These are phyloP conservation scores for Auriculariales sp. DNA, from an alignment of 768 basidiomycete genomes.

Conservation along the genomic window DNA sequence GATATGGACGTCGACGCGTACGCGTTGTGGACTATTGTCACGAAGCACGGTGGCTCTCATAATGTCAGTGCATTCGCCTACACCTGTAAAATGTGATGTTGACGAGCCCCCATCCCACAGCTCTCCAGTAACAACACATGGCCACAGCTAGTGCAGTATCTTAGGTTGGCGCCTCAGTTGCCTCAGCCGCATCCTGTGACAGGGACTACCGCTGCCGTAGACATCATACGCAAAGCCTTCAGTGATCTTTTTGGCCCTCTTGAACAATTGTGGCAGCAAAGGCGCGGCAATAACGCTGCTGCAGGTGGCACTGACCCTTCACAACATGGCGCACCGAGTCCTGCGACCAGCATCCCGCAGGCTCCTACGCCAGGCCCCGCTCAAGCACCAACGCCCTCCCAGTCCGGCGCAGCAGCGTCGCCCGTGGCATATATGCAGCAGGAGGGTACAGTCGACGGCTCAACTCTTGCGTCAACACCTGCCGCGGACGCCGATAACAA, in stretches of 20 bases:
- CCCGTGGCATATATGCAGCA: too few species aligned
- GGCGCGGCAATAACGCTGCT: constrained; percentile 26
- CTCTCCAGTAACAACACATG: constrained; percentile 30
- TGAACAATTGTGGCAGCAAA: constrained; percentile 55
- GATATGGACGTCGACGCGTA: constrained; percentile 69
- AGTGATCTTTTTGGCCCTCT: constrained; percentile 50
- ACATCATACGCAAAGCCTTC: constrained; percentile 43
- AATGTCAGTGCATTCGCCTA: constrained; percentile 29
- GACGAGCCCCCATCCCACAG: not conserved
- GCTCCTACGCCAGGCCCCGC: not conserved
- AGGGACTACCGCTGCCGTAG: constrained; percentile 35
- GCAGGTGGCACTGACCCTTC: not conserved
- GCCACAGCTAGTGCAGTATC: constrained; percentile 35
- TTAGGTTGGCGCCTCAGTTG: constrained; percentile 47
- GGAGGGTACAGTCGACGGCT: not conserved
- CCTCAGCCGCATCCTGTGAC: constrained; percentile 26
- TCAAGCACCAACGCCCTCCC: constrained; percentile 1
- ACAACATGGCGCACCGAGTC: not conserved
- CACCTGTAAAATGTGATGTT: not conserved
- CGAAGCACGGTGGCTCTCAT: constrained; percentile 42
- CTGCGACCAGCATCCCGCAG: not conserved
- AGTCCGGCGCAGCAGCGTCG: constrained; percentile 3
- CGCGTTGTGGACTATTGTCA: constrained; percentile 51
- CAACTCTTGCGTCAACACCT: too few species aligned
- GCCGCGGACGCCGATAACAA: not conserved